A percentile compares a stretch with the other conserved stretches of the same genome.
These are phyloP conservation scores for Suillus subluteus DNA, from an alignment of 768 basidiomycete species.

Conservation along the genomic window DNA sequence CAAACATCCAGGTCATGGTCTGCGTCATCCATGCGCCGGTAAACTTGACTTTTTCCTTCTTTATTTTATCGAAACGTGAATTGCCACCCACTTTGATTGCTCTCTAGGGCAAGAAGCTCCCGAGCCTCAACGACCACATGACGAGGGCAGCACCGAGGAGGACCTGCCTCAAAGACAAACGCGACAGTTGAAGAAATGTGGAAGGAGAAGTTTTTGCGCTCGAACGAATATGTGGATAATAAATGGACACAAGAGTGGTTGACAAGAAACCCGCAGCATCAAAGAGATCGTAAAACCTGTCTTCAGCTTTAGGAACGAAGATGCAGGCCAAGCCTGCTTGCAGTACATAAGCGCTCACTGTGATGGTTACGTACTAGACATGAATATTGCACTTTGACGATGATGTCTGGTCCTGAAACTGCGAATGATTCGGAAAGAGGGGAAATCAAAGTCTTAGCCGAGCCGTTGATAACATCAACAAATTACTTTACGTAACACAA, in stretches of 20 bases:
- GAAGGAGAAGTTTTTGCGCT: constrained; percentile 39
- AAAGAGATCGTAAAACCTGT: constrained; percentile 68
- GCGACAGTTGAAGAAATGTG: constrained; percentile 48
- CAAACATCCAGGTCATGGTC: constrained; percentile 63
- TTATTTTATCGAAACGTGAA: constrained; percentile 64
- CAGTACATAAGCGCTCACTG: constrained; percentile 52
- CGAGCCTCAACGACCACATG: constrained; percentile 67
- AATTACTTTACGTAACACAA: not conserved
- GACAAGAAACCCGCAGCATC: constrained; percentile 71
- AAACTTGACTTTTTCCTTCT: constrained; percentile 45
- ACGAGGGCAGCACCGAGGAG: constrained; percentile 58
- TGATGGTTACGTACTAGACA: constrained; percentile 44
- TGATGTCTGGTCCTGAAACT: too few species aligned
- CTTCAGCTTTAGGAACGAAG: constrained; percentile 67
- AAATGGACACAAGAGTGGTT: constrained; percentile 61
- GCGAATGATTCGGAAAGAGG: too few species aligned
- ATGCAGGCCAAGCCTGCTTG: constrained; percentile 57
- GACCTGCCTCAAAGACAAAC: constrained; percentile 56
- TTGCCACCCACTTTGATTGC: constrained; percentile 61
- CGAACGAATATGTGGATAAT: constrained; percentile 60
- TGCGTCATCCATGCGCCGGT: constrained; percentile 64
- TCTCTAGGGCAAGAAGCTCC: constrained; percentile 57
- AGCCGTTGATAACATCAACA: not conserved
- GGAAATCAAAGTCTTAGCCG: too few species aligned
- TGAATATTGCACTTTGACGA: too few species aligned